These are phyloP conservation scores for Penicillium steckii DNA, from an alignment of 495 filamentous ascomycete species.

Conservation along the genomic window DNA sequence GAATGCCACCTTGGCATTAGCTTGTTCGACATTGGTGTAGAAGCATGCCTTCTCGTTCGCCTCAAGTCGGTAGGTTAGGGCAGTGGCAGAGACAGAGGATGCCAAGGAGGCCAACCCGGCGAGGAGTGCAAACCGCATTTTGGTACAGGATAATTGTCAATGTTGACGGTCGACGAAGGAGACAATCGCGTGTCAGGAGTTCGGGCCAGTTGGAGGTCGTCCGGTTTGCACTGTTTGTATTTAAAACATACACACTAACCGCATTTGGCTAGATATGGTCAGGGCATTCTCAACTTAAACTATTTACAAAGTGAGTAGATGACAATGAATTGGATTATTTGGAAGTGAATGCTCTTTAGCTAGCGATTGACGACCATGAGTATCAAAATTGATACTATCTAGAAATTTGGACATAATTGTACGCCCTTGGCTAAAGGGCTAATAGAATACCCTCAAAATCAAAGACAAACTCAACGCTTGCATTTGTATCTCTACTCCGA, in stretches of 20 bases:
- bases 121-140: slow-evolving; percentile 43
- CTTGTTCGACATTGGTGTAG: slow-evolving; percentile 68
- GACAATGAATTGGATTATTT: too few relatives aligned
- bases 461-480: slow-evolving; percentile 6
- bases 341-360: too few relatives aligned
- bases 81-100: slow-evolving; percentile 67
- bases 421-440: too few relatives aligned
- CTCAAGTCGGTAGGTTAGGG: slow-evolving; percentile 88
- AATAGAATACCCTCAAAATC: too few relatives aligned
- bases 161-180: slow-evolving; percentile 1
- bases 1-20: slow-evolving; percentile 87
- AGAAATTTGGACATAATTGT: too few relatives aligned
- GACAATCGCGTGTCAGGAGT: slow-evolving; percentile 24
- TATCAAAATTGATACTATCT: too few relatives aligned
- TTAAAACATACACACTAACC: slow-evolving; percentile 11
- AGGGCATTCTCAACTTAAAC: too few relatives aligned
- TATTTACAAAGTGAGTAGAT: too few relatives aligned
- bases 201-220: slow-evolving; percentile 38
- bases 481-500: slow-evolving; percentile 24
- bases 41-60: slow-evolving; percentile 97
- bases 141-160: slow-evolving; percentile 12
- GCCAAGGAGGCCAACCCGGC: slow-evolving; percentile 63
- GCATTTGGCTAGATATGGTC: too few relatives aligned
- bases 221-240: slow-evolving; percentile 43
- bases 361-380: too few relatives aligned